These are phyloP conservation scores for Zychaea mexicana DNA, from an alignment of 371 early-diverging fungal genomes.

Conservation along the genomic window DNA sequence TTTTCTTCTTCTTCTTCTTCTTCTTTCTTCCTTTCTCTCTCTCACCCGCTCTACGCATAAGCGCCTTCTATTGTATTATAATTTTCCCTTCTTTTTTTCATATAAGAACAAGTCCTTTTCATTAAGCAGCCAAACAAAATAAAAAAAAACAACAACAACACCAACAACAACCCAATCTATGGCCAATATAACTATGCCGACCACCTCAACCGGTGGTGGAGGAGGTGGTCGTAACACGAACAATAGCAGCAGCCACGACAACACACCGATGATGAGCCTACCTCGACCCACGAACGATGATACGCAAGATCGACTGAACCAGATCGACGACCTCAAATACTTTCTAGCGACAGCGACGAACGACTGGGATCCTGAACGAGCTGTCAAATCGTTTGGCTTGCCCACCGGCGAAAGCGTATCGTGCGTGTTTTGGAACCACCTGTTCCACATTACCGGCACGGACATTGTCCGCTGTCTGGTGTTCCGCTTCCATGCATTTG, in stretches of 20 bases:
- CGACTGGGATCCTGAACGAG: slow-evolving; percentile 51
- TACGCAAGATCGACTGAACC: slow-evolving; percentile 27
- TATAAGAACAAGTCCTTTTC: background rate
- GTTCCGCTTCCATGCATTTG: slow-evolving; percentile 92
- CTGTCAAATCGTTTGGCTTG: slow-evolving; percentile 70
- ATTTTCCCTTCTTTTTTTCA: background rate
- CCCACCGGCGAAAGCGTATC: slow-evolving; percentile 87
- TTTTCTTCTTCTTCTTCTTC: background rate
- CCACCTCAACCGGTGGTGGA: background rate
- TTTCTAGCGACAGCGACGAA: slow-evolving; percentile 65
- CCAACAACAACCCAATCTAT: background rate
- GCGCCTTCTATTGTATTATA: too few species aligned
- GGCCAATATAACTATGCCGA: slow-evolving; percentile 2
- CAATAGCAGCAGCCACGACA: slow-evolving; percentile 3
- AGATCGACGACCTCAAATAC: slow-evolving; percentile 55
- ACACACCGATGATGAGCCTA: slow-evolving; percentile 1
- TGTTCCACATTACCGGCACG: slow-evolving; percentile 96
- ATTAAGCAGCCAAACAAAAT: too few species aligned
- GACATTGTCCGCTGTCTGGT: slow-evolving; percentile 97
- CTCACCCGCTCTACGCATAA: too few species aligned
- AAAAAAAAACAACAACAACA: too few species aligned
- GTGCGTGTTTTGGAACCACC: slow-evolving; percentile 91
- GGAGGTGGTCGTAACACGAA: slow-evolving; percentile 3
- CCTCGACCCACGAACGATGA: slow-evolving; percentile 31
- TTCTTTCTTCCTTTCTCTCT: background rate